Percentiles rank a stretch among this genome's conserved stretches.
Evolutionary conservation across 345 rosid species (phyloP).

Genomic region (Linum trigynum): DNA sequence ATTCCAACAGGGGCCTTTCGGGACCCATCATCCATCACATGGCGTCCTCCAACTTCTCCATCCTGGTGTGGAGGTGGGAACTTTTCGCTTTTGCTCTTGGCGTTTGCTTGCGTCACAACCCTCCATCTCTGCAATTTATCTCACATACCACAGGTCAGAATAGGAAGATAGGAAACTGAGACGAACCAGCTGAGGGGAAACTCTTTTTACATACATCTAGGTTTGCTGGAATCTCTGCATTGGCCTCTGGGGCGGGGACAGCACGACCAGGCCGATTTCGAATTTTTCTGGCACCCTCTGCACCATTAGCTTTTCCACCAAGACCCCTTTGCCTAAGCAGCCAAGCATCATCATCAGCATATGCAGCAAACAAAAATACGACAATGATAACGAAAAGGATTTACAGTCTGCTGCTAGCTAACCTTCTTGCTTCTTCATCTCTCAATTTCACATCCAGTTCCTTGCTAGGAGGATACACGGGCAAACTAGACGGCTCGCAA

Average conservation of each 20-base stretch:
- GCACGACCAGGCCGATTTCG: slow-evolving; percentile 54
- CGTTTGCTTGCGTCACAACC: slow-evolving; percentile 38
- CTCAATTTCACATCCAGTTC: slow-evolving; percentile 77
- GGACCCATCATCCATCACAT: slow-evolving; percentile 27
- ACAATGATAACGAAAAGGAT: slow-evolving; percentile 10
- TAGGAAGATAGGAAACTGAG: no score
- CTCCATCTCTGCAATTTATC: slow-evolving; percentile 19
- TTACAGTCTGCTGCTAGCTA: background rate
- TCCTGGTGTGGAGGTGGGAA: slow-evolving; percentile 96
- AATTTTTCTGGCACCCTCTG: slow-evolving; percentile 46
- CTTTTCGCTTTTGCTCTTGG: slow-evolving; percentile 81
- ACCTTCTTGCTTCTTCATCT: slow-evolving; percentile 84
- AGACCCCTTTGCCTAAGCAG: slow-evolving; percentile 45
- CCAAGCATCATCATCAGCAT: slow-evolving; percentile 16
- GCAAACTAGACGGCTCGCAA: slow-evolving; percentile 80
- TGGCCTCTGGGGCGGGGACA: slow-evolving; percentile 83
- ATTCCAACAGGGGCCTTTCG: background rate
- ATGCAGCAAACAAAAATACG: slow-evolving; percentile 6
- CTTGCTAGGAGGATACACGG: slow-evolving; percentile 86
- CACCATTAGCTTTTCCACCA: slow-evolving; percentile 39
- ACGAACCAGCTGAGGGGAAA: no score
- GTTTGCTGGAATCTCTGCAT: slow-evolving; percentile 67
- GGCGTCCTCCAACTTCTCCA: slow-evolving; percentile 47
- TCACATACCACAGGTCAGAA: background rate
- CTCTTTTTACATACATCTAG: slow-evolving; percentile 37